Evolutionary conservation across 2,329 filamentous ascomycete genomes (phyloP).

Genomic region (Paramyrothecium sp.): DNA sequence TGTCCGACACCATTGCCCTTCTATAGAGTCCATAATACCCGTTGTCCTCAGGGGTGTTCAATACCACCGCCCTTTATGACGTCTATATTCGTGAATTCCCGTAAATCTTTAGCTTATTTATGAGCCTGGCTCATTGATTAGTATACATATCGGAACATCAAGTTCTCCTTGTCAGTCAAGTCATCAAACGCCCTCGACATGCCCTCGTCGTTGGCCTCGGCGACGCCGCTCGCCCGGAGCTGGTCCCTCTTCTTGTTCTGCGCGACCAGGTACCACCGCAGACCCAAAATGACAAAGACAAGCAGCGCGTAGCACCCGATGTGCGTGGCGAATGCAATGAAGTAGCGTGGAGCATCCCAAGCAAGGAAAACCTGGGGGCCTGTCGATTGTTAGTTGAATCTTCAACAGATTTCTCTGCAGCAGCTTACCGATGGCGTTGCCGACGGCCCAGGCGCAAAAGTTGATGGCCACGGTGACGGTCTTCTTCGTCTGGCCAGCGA

Average conservation of each 20-base stretch:
- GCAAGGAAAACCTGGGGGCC: slow-evolving; percentile 64
- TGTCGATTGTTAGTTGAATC: slow-evolving; percentile 10
- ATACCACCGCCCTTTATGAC: too few species aligned
- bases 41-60: too few species aligned
- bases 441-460: slow-evolving; percentile 68
- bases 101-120: too few species aligned
- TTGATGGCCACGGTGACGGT: slow-evolving; percentile 65
- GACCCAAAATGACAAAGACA: slow-evolving; percentile 53
- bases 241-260: slow-evolving; percentile 60
- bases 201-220: slow-evolving; percentile 31
- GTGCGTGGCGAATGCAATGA: slow-evolving; percentile 68
- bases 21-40: too few species aligned
- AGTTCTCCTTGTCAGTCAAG: slow-evolving; percentile 60
- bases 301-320: slow-evolving; percentile 66
- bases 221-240: slow-evolving; percentile 37
- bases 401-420: background rate
- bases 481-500: slow-evolving; percentile 75
- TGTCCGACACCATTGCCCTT: too few species aligned
- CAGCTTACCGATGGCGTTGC: slow-evolving; percentile 61
- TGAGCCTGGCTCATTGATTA: slow-evolving; percentile 17
- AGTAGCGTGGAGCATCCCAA: slow-evolving; percentile 62
- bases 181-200: slow-evolving; percentile 57
- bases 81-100: too few species aligned
- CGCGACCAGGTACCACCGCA: slow-evolving; percentile 55
- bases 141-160: slow-evolving; percentile 58